Evolutionary conservation across 495 filamentous ascomycete species (phyloP).

Genomic region (Articulospora tetracladia): DNA sequence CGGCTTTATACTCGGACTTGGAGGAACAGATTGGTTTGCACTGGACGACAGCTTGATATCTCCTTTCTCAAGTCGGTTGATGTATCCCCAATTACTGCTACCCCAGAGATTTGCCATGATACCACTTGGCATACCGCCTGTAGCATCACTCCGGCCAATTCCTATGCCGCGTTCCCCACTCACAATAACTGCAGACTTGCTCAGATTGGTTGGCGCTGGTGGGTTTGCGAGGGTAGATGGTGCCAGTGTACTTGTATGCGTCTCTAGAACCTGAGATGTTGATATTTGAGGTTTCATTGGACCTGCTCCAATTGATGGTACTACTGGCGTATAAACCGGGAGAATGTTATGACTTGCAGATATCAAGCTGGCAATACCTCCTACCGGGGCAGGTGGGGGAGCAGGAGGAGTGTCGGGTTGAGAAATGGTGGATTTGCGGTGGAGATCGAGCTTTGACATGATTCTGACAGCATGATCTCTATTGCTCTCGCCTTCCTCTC

Average conservation of each 20-base stretch:
- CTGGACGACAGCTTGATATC: conserved; percentile 10
- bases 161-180: conserved; percentile 69
- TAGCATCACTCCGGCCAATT: conserved; percentile 53
- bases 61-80: conserved; percentile 44
- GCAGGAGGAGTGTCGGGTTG: conserved; percentile 22
- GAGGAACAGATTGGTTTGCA: conserved; percentile 14
- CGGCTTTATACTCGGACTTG: conserved; percentile 16
- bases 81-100: conserved; percentile 75
- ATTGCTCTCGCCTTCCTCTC: conserved; percentile 59
- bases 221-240: conserved; percentile 80
- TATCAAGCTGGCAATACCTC: conserved; percentile 84
- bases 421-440: conserved; percentile 62
- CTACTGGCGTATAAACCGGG: conserved; percentile 45
- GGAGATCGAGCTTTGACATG: conserved; percentile 88
- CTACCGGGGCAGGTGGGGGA: conserved; percentile 30
- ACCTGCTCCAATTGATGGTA: conserved; percentile 24
- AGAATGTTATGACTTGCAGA: conserved; percentile 80
- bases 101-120: conserved; percentile 94
- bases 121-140: conserved; percentile 71
- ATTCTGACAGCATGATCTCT: conserved; percentile 80
- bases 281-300: conserved; percentile 11
- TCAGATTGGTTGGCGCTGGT: conserved; percentile 82
- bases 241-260: conserved; percentile 58
- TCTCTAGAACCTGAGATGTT: conserved; percentile 6
- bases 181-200: conserved; percentile 78